These are phyloP conservation scores for Stentor roeselii DNA, from an alignment of 73 alveolate genomes.

Conservation along the genomic window DNA sequence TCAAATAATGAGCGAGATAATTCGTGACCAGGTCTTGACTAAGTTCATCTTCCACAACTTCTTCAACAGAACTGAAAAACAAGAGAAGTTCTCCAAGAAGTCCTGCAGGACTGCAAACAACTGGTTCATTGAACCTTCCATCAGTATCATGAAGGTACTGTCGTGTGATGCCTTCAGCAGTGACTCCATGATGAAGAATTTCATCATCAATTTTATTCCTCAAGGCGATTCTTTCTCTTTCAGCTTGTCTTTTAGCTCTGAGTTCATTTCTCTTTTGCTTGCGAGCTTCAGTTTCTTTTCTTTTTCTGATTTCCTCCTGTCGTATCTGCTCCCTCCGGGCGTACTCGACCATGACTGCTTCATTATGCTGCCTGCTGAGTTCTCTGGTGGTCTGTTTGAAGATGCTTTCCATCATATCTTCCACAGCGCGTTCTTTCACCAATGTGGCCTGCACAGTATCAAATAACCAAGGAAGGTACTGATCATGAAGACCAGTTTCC, in stretches of 20 bases:
- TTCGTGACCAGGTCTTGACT: neutral
- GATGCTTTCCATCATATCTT: conserved; percentile 38
- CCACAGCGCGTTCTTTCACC: conserved; percentile 47
- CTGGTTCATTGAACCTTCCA: conserved; percentile 37
- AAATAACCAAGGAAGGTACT: conserved; percentile 51
- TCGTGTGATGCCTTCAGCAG: conserved; percentile 46
- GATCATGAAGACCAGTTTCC: conserved; percentile 52
- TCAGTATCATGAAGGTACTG: conserved; percentile 42
- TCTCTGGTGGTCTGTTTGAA: conserved; percentile 39
- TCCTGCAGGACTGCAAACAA: conserved; percentile 51
- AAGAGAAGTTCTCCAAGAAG: conserved; percentile 53
- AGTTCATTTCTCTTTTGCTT: conserved; percentile 46
- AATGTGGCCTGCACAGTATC: conserved; percentile 44
- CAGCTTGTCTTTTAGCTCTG: conserved; percentile 52
- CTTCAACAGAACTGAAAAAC: conserved; percentile 39
- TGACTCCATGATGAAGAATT: conserved; percentile 51
- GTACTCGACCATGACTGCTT: conserved; percentile 49
- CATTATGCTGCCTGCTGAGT: conserved; percentile 43
- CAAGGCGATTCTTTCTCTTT: conserved; percentile 52
- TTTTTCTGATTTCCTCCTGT: conserved; percentile 43
- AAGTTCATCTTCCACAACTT: conserved; percentile 25
- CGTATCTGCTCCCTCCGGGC: conserved; percentile 50
- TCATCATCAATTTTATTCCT: conserved; percentile 50
- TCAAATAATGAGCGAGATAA: neutral
- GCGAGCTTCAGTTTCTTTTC: conserved; percentile 52